phyloP scores from a whole-genome alignment of 768 basidiomycete species.

The Brasilioporus rufonigricans region DNA sequence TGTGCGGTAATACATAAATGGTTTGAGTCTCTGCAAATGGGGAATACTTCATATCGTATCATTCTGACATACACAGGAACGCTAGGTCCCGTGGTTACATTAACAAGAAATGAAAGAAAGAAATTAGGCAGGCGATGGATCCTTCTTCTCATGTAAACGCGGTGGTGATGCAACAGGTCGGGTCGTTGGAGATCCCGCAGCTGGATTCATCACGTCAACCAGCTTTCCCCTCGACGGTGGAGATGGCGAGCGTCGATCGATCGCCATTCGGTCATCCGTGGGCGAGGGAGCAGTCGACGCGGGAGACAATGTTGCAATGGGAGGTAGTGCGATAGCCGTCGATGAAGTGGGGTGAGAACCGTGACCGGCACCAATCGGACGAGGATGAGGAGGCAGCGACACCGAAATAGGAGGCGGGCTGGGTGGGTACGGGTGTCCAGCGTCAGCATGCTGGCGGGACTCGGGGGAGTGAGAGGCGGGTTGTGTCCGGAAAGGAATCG shows the following conservation, averaged over 20 bases:
- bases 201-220: slow-evolving; percentile 48
- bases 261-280: slow-evolving; percentile 35
- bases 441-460: slow-evolving; percentile 44
- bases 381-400: slow-evolving; percentile 71
- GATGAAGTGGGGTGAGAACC: slow-evolving; percentile 37
- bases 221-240: slow-evolving; percentile 53
- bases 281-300: slow-evolving; percentile 57
- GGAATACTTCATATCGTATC: slow-evolving; percentile 22
- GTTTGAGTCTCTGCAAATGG: slow-evolving; percentile 14
- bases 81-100: slow-evolving; percentile 1
- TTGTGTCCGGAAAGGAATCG: slow-evolving; percentile 72
- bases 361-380: slow-evolving; percentile 60
- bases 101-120: slow-evolving; percentile 12
- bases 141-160: slow-evolving; percentile 35
- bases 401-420: slow-evolving; percentile 54
- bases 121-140: slow-evolving; percentile 25
- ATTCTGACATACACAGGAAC: slow-evolving; percentile 17
- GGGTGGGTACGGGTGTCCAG: slow-evolving; percentile 38
- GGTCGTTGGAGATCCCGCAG: slow-evolving; percentile 48
- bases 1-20: slow-evolving; percentile 29
- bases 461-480: slow-evolving; percentile 70
- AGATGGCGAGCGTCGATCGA: slow-evolving; percentile 43
- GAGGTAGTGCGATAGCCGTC: slow-evolving; percentile 56
- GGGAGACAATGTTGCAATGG: slow-evolving; percentile 68
- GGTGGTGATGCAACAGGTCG: slow-evolving; percentile 58